phyloP scores from a whole-genome alignment of 441 rosid genomes.

The Corymbia citriodora region DNA sequence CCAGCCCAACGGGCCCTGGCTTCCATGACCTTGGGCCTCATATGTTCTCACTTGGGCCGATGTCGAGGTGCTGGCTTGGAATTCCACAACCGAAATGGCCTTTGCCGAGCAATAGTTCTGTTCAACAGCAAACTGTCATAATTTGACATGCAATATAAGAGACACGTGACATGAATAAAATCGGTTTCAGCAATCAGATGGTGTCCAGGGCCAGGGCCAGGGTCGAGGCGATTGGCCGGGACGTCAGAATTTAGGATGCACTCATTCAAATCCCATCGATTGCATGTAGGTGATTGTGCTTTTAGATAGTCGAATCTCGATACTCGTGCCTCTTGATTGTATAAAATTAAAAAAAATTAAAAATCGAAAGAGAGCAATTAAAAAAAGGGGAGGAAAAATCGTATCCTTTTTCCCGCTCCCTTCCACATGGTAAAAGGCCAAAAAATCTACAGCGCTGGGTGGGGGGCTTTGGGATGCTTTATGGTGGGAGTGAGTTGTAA shows the following conservation, averaged over 20 bases:
- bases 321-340: not conserved
- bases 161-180: not conserved
- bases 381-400: not conserved
- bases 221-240: no score
- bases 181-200: not conserved
- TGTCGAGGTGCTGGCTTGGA: not conserved
- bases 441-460: not conserved
- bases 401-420: not conserved
- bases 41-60: not conserved
- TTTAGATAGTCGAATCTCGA: not conserved
- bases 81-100: not conserved
- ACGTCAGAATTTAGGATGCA: fast-evolving
- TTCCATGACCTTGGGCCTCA: not conserved
- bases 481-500: not conserved
- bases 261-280: fast-evolving
- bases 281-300: fast-evolving
- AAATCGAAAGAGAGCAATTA: not conserved
- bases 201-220: not conserved
- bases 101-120: not conserved
- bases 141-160: not conserved
- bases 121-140: not conserved
- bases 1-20: not conserved
- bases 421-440: not conserved
- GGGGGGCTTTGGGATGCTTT: not conserved
- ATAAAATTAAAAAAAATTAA: not conserved